Evolutionary conservation across 2,329 filamentous ascomycete species (phyloP), one percentile per base, ranked within the genome.

Genomic region (Aspergillus sp.): DNA sequence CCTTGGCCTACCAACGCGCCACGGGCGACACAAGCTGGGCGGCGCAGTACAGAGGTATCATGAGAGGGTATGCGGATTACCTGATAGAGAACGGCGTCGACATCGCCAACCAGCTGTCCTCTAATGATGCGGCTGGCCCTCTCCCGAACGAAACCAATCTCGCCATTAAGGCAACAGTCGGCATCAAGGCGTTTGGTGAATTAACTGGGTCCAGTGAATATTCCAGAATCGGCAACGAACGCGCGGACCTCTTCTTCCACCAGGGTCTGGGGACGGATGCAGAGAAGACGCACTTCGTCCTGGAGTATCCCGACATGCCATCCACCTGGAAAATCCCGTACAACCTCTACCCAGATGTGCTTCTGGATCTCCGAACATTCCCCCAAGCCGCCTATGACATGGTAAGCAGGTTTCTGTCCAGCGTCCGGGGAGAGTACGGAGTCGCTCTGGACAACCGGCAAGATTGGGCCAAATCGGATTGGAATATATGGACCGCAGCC

Each of bases 101-200:
- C 36, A 60, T 61, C 4, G 45, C 48, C 5, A 45, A 53, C 20
- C 64, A 67, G 36, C 47, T 65, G 19, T 61, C 57, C 3, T 63
- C 62, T 5, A 64, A 65, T 35, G 65, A 68, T 37, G 59, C 57
- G 13, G 54, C 59, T 3, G 61, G 61, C 1, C 45, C 51, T 6
- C 47, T 60, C 4, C 48, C 58, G 7, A 67, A 68, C 30, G 59
- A 67, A 40, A 69, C 66, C 5, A 63, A 63, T 33, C 55, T 69
- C 3, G 64, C 64, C 4, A 60, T 68, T 41, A 68, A 68, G 42
- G 57, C 64, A 3, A 63, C 64, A 4, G 57, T 70, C 5, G 66
- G 58, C 1, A 52, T 70, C n/a, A 60, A 58, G 20, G 64, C 66
- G 11, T 67, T 61, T 35, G 61, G 63, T 8, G 42, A 52, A 25